Evolutionary conservation across 805 yeast genomes (phyloP).

Genomic region (Metschnikowia reukaufii): DNA sequence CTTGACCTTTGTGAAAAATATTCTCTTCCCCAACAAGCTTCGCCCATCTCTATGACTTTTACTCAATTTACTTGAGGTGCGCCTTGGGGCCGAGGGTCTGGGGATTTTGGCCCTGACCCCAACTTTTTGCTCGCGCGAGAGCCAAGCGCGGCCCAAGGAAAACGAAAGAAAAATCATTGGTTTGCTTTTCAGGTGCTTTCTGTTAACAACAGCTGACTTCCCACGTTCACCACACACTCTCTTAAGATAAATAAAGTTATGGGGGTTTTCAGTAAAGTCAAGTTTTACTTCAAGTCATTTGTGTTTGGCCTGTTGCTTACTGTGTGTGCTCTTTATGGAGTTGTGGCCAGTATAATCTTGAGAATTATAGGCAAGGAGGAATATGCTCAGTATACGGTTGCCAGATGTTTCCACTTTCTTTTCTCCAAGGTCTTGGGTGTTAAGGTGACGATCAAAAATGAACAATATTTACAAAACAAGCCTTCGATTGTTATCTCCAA

Average conservation of each 20-base stretch:
- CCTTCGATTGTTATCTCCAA: constrained; percentile 85
- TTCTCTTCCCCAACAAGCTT: too few relatives aligned
- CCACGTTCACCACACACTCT: too few relatives aligned
- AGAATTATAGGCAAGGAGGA: constrained; percentile 71
- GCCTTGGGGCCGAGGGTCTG: too few relatives aligned
- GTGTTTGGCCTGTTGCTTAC: constrained; percentile 51
- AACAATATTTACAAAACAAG: constrained; percentile 29
- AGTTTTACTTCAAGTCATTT: constrained; percentile 56
- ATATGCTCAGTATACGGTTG: constrained; percentile 86
- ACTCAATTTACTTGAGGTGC: too few relatives aligned
- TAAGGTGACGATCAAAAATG: constrained; percentile 63
- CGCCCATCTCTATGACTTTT: too few relatives aligned
- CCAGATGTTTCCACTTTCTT: constrained; percentile 69
- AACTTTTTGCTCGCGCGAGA: not conserved
- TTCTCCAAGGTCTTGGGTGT: constrained; percentile 67
- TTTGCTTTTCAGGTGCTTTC: not conserved
- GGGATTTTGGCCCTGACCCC: too few relatives aligned
- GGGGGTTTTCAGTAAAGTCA: constrained; percentile 26
- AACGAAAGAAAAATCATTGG: not conserved
- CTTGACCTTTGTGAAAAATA: too few relatives aligned
- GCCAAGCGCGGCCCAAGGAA: constrained; percentile 12
- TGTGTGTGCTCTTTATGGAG: constrained; percentile 72
- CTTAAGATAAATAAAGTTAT: constrained; percentile 9
- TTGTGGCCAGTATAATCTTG: constrained; percentile 66
- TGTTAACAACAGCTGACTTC: not conserved